Percentiles rank a stretch among this genome's conserved stretches.
phyloP scores from a whole-genome alignment of 2,329 filamentous ascomycete species.

The Metarhizium sp. region DNA sequence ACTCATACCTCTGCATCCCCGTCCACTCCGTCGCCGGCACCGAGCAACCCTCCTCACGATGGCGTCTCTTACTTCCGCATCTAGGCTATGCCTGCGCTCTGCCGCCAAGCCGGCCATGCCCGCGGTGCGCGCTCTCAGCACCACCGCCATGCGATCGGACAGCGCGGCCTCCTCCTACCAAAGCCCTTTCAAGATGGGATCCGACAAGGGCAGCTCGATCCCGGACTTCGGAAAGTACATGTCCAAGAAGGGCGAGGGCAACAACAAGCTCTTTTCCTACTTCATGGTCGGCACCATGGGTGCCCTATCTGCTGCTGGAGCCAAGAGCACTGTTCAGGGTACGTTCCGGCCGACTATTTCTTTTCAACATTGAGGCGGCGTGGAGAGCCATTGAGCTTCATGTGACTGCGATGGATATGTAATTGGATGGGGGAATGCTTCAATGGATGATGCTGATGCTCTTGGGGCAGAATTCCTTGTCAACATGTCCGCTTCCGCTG shows the following conservation, averaged over 20 bases:
- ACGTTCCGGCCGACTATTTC: slow-evolving; percentile 29
- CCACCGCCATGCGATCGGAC: slow-evolving; percentile 39
- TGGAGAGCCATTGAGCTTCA: slow-evolving; percentile 17
- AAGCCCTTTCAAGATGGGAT: slow-evolving; percentile 56
- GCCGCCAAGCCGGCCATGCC: slow-evolving; percentile 31
- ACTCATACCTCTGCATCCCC: slow-evolving; percentile 29
- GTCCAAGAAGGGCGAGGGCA: slow-evolving; percentile 55
- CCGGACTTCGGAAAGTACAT: slow-evolving; percentile 87
- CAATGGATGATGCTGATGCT: slow-evolving; percentile 21
- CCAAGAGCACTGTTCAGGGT: slow-evolving; percentile 98
- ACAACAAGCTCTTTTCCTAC: slow-evolving; percentile 88
- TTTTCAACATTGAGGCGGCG: neutral
- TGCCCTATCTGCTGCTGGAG: slow-evolving; percentile 81
- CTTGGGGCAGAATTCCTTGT: slow-evolving; percentile 78
- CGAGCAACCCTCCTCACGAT: slow-evolving; percentile 30
- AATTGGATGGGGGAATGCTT: neutral
- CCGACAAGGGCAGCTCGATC: slow-evolving; percentile 55
- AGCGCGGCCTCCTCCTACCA: slow-evolving; percentile 43
- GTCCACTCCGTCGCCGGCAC: slow-evolving; percentile 8
- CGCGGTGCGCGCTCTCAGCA: slow-evolving; percentile 46
- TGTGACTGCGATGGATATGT: slow-evolving; percentile 4
- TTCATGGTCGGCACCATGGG: slow-evolving; percentile 98
- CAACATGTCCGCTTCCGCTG: slow-evolving; percentile 99
- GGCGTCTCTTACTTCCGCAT: slow-evolving; percentile 60
- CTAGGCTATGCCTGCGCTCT: slow-evolving; percentile 59